Evolutionary conservation across 305 asterid species (phyloP), one percentile per base, ranked within the genome.

Genomic region (Fraxinus dipetala): DNA sequence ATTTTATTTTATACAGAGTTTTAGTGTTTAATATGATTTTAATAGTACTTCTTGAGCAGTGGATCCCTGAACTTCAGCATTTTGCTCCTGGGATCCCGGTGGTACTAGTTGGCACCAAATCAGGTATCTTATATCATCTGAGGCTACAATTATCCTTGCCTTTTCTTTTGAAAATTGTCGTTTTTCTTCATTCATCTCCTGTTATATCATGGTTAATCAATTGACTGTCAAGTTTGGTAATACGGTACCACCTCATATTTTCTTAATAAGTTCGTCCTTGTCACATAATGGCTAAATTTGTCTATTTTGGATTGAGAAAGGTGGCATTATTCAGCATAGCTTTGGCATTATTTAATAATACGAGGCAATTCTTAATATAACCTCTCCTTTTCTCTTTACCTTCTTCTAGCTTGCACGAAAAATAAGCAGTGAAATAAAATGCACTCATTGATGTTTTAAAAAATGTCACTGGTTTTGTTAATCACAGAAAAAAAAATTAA

Each of bases 41-140:
- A 70, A 78, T 76, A 45, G 82, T n/a, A 34, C 81, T 85, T 86
- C 18, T 83, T 86, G 80, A 65, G 86, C 97, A 95, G 99, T 95
- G 99, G 98, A 95, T 95, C 85, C 99, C 99, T 40, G 98, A 95
- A 87, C 98, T 95, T 85, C 94, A 94, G 88, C 99, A 95, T 86
- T 93, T 88, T 86, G 95, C 98, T 75, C 98, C 99, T 11, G 98
- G 98, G 72, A 90, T 86, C 38, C 99, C 99, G 0, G 89, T 95
- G 32, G 94, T 95, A 76, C 91, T 95, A 38, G 99, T 91, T 59
- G 98, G 98, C 84, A 95, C 99, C 77, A 95, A 95, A 89, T 91
- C 90, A 79, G 99, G 99, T 95, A 89, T 61, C 89, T 81, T 54
- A 59, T 77, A 43, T 72, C 34, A 9, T 73, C 65, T 7, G 80